A percentile compares a stretch with the other conserved stretches of the same genome.
phyloP scores from a whole-genome alignment of 1,284 basidiomycete genomes.

The Fomitopsis betulina region DNA sequence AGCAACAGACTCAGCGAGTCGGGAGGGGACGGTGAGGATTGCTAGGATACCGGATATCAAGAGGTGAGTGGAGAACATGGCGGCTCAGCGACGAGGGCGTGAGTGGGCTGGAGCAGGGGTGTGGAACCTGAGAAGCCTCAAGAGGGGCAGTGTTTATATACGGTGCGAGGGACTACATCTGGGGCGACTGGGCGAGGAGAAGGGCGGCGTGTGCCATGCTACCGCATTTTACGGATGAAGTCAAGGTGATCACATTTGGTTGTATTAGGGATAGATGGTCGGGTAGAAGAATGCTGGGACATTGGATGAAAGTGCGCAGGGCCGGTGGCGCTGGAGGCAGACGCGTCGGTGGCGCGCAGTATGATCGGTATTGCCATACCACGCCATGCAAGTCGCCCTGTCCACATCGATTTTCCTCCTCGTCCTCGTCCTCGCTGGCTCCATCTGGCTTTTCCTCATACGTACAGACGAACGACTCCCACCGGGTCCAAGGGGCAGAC shows the following conservation, averaged over 20 bases:
- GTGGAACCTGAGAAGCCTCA: neutral
- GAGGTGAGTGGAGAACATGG: neutral
- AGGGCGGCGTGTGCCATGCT: too few relatives aligned
- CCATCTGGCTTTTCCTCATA: neutral
- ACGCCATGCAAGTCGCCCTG: neutral
- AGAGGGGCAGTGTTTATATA: neutral
- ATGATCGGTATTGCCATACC: too few relatives aligned
- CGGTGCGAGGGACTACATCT: neutral
- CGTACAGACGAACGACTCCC: constrained; percentile 7
- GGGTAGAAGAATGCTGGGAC: neutral
- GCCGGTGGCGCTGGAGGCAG: neutral
- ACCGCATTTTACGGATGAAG: too few relatives aligned
- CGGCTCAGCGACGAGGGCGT: neutral
- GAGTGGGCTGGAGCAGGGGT: neutral
- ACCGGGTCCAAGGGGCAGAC: constrained; percentile 13
- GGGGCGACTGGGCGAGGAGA: neutral
- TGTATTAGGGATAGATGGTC: neutral
- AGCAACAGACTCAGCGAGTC: neutral
- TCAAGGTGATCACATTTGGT: too few relatives aligned
- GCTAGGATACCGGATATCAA: neutral
- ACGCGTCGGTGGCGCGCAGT: neutral
- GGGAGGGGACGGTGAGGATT: neutral
- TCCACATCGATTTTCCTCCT: neutral
- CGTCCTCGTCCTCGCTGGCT: neutral
- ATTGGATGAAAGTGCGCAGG: neutral